phyloP scores from a whole-genome alignment of 306 rosid species.

The Lathyrus aphaca region DNA sequence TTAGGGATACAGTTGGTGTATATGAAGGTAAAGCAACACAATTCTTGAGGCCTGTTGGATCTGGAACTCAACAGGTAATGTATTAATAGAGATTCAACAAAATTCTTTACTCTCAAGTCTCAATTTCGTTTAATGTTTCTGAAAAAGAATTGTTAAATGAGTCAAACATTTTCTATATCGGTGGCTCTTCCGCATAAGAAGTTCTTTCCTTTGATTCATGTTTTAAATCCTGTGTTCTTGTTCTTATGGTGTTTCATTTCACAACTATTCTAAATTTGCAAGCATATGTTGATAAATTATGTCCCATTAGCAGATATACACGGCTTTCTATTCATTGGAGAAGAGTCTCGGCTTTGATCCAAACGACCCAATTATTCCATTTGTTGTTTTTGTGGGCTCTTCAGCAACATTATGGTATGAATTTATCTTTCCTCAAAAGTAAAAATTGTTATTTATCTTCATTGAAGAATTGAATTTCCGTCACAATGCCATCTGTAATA shows the following conservation, averaged over 20 bases:
- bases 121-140: conserved; percentile 3
- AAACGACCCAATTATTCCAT: conserved; percentile 84
- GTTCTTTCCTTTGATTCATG: conserved; percentile 31
- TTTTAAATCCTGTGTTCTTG: conserved; percentile 4
- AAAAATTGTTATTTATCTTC: conserved; percentile 32
- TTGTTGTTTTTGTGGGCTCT: conserved; percentile 72
- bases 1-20: conserved; percentile 62
- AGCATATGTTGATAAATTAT: conserved; percentile 25
- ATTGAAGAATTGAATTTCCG: conserved; percentile 36
- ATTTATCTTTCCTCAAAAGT: conserved; percentile 45
- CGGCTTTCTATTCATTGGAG: conserved; percentile 70
- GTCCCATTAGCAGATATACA: conserved; percentile 57
- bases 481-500: conserved; percentile 52
- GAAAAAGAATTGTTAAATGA: conserved; percentile 18
- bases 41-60: conserved; percentile 62
- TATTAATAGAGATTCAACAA: conserved; percentile 21
- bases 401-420: conserved; percentile 84
- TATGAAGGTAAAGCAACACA: conserved; percentile 69
- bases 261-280: conserved; percentile 20
- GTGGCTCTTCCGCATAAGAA: conserved; percentile 18
- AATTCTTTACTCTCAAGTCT: conserved; percentile 22
- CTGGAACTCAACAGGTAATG: conserved; percentile 69
- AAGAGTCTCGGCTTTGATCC: conserved; percentile 86
- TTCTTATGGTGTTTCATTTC: conserved; percentile 22
- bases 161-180: conserved; percentile 19